Evolutionary conservation across 2,329 filamentous ascomycete genomes (phyloP).

Genomic region (Bipolaris gigantea): DNA sequence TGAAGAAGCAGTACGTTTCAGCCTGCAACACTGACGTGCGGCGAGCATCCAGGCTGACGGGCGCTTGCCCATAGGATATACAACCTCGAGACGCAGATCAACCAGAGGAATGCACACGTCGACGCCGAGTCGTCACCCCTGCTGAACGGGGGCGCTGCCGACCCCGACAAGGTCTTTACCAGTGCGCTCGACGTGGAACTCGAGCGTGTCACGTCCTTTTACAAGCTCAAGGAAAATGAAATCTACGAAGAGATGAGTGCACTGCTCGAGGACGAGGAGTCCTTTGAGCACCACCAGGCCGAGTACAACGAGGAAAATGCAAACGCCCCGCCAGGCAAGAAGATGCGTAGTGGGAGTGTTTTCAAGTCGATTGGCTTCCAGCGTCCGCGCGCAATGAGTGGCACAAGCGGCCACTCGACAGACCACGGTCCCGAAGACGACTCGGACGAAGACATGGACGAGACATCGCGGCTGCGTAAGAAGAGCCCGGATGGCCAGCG

Average conservation of each 20-base stretch:
- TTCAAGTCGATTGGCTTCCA: constrained; percentile 55
- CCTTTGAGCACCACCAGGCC: constrained; percentile 62
- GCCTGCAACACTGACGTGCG: not conserved
- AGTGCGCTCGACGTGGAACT: constrained; percentile 83
- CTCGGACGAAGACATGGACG: constrained; percentile 62
- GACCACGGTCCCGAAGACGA: constrained; percentile 44
- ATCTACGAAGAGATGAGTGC: constrained; percentile 78
- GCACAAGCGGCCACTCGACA: constrained; percentile 47
- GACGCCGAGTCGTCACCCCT: constrained; percentile 87
- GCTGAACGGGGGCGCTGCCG: constrained; percentile 63
- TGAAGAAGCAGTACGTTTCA: constrained; percentile 86
- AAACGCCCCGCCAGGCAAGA: constrained; percentile 43
- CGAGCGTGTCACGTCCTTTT: constrained; percentile 93
- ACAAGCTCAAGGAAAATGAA: constrained; percentile 84
- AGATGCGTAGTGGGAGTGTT: constrained; percentile 54
- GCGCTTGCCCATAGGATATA: constrained; percentile 69
- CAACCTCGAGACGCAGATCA: constrained; percentile 81
- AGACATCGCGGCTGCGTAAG: constrained; percentile 47
- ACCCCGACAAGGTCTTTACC: constrained; percentile 80
- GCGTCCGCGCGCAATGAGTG: constrained; percentile 50
- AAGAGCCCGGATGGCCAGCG: constrained; percentile 44
- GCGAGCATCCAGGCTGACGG: constrained; percentile 22
- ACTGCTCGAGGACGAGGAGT: constrained; percentile 72
- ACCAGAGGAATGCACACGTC: constrained; percentile 59
- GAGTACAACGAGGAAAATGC: constrained; percentile 42